phyloP scores from a whole-genome alignment of 306 rosid species.

The Cucumis hystrix region DNA sequence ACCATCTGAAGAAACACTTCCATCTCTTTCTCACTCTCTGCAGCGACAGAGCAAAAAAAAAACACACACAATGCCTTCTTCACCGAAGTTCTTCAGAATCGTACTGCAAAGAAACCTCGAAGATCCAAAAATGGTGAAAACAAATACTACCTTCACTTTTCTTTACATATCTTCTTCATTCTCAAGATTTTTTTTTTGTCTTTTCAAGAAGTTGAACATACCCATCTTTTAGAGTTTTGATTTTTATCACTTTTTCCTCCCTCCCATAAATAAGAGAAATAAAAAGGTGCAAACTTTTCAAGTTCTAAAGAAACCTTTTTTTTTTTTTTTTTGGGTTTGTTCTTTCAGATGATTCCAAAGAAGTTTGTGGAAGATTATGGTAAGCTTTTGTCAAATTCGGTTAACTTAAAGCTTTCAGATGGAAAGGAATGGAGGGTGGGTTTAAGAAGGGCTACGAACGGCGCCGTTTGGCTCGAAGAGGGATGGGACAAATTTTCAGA shows the following conservation, averaged over 20 bases:
- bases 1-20: no score
- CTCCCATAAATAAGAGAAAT: no score
- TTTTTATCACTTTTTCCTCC: no score
- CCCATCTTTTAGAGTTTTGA: not conserved
- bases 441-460: not conserved
- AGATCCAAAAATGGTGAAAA: not conserved
- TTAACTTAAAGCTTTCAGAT: not conserved
- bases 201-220: not conserved
- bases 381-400: not conserved
- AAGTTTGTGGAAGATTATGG: not conserved
- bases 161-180: not conserved
- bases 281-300: no score
- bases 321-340: not conserved
- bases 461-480: not conserved
- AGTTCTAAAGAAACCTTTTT: no score
- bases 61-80: not conserved
- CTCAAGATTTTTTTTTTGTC: no score
- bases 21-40: no score
- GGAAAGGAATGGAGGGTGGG: conserved; percentile 5
- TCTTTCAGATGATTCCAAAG: not conserved
- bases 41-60: no score
- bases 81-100: not conserved
- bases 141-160: not conserved
- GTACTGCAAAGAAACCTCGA: not conserved
- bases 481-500: conserved; percentile 3